phyloP scores from a whole-genome alignment of 208 protist species.

The Trypanosoma conorhini region DNA sequence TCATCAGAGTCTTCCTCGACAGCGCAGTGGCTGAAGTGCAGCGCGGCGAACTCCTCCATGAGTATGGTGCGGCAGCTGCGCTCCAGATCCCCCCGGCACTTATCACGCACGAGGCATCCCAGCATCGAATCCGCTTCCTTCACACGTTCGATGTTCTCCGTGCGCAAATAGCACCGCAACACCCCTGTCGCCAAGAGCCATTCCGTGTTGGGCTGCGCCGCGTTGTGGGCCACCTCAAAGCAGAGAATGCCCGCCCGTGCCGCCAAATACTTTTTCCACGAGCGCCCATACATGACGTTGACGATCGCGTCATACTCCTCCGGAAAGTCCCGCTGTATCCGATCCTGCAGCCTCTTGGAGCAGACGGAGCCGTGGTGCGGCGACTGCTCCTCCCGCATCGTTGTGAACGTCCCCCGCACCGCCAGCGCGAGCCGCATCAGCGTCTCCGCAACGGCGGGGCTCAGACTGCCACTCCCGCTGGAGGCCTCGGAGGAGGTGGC shows the following conservation, averaged over 20 bases:
- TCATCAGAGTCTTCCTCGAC: no score
- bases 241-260: constrained; percentile 9
- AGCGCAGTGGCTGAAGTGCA: background rate
- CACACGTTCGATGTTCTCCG: constrained; percentile 1
- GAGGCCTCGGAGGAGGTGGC: background rate
- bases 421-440: background rate
- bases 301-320: constrained; percentile 21
- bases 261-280: constrained; percentile 20
- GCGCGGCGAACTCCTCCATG: constrained; percentile 14
- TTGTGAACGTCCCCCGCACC: background rate
- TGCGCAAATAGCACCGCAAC: constrained; percentile 1
- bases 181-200: constrained; percentile 26
- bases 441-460: background rate
- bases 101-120: constrained; percentile 11
- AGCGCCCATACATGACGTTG: constrained; percentile 12
- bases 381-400: constrained; percentile 11
- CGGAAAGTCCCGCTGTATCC: constrained; percentile 18
- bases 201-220: background rate
- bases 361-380: constrained; percentile 18
- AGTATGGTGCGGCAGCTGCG: constrained; percentile 16
- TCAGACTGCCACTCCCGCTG: background rate
- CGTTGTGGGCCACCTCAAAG: background rate
- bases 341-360: constrained; percentile 29
- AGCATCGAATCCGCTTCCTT: constrained; percentile 8
- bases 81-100: constrained; percentile 15